Evolutionary conservation across 2,329 filamentous ascomycete species (phyloP).

Genomic region (Macrophomina tecta): DNA sequence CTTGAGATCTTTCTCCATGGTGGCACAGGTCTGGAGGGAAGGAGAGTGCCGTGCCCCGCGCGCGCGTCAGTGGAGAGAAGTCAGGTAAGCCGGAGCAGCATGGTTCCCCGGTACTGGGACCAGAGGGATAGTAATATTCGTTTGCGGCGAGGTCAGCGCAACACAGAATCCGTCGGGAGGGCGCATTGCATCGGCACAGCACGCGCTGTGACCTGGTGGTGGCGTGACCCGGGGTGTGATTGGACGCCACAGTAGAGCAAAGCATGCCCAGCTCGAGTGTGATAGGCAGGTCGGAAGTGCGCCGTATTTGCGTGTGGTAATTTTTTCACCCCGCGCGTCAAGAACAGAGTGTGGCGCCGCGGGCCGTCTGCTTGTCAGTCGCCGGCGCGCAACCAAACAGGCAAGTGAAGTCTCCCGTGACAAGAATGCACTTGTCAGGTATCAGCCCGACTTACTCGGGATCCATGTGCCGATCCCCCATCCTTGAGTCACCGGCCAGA

Average conservation of each 20-base stretch:
- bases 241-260: not conserved
- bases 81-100: not conserved
- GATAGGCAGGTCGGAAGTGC: not conserved
- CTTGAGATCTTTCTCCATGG: constrained; percentile 6
- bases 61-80: not conserved
- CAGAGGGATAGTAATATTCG: not conserved
- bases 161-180: not conserved
- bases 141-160: not conserved
- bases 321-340: constrained; percentile 10
- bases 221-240: not conserved
- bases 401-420: too few relatives aligned
- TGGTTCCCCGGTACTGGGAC: not conserved
- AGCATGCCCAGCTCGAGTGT: not conserved
- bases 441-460: too few relatives aligned
- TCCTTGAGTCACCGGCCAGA: too few relatives aligned
- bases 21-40: not conserved
- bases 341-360: not conserved
- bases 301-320: constrained; percentile 10
- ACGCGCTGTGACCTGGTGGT: not conserved
- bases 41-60: not conserved
- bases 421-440: too few relatives aligned
- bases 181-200: not conserved
- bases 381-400: not conserved
- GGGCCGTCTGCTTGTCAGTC: not conserved
- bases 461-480: too few relatives aligned